Conservation (phyloP, 2,329 filamentous ascomycete genomes). For the Spiromastix sp. region DNA sequence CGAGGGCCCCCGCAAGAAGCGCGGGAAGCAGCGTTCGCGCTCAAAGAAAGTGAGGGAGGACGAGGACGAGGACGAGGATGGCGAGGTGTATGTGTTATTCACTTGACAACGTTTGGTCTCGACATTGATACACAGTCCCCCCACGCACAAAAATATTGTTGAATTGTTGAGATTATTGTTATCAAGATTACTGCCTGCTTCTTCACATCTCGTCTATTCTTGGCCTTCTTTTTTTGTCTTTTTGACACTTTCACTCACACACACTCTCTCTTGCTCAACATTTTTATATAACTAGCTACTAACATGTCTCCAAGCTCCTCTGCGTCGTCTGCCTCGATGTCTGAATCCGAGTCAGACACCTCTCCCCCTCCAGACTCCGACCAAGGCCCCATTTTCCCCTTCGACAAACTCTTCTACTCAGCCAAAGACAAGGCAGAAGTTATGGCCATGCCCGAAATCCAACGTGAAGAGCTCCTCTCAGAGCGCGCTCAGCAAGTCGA, state of each 20-base stretch:
- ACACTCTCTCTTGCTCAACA: too few species aligned
- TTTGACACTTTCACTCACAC: slow-evolving; percentile 6
- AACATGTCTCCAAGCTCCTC: slow-evolving; percentile 44
- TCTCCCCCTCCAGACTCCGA: slow-evolving; percentile 36
- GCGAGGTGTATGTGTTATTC: slow-evolving; percentile 61
- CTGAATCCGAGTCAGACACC: slow-evolving; percentile 68
- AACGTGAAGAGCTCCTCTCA: slow-evolving; percentile 81
- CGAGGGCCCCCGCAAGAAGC: slow-evolving; percentile 40
- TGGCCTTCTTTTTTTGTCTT: slow-evolving; percentile 1
- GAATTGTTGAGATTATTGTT: too few species aligned
- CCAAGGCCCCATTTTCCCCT: slow-evolving; percentile 55
- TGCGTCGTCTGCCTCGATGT: slow-evolving; percentile 76
- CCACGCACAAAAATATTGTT: too few species aligned
- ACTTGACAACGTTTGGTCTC: too few species aligned
- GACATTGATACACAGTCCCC: too few species aligned
- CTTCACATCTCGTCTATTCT: slow-evolving; percentile 6
- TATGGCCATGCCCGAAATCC: slow-evolving; percentile 76
- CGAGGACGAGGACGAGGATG: slow-evolving; percentile 62
- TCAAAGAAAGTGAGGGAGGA: slow-evolving; percentile 43
- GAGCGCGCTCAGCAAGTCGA: slow-evolving; percentile 78
- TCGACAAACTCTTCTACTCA: slow-evolving; percentile 76
- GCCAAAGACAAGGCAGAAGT: slow-evolving; percentile 67
- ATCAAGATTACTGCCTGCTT: slow-evolving; percentile 11
- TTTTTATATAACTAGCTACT: slow-evolving; percentile 7
- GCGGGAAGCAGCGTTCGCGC: slow-evolving; percentile 26